Percentiles rank a stretch among this genome's conserved stretches.
Evolutionary conservation across 768 basidiomycete species (phyloP).

Genomic region (Amylocystis lapponica): DNA sequence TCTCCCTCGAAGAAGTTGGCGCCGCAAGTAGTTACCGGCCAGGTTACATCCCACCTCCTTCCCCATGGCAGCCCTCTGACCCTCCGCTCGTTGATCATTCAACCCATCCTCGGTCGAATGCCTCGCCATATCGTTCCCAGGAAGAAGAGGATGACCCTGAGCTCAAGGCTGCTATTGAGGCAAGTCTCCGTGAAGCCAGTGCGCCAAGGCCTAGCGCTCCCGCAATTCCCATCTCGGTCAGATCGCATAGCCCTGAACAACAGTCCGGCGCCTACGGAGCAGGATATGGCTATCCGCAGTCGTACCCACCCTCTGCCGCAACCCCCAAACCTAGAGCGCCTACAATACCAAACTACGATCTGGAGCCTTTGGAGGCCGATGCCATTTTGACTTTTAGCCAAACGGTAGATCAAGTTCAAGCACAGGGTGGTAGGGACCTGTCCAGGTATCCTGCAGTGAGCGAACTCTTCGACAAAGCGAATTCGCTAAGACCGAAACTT

Average conservation of each 20-base stretch:
- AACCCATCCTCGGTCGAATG: constrained; percentile 39
- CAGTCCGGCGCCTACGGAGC: constrained; percentile 24
- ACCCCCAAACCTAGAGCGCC: constrained; percentile 40
- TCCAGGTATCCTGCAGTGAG: constrained; percentile 79
- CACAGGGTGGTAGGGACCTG: constrained; percentile 73
- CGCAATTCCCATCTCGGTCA: no score
- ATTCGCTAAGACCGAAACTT: constrained; percentile 71
- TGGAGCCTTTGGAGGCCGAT: constrained; percentile 77
- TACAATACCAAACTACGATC: constrained; percentile 70
- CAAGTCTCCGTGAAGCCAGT: constrained; percentile 80
- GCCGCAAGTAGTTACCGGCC: constrained; percentile 44
- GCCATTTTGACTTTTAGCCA: constrained; percentile 88
- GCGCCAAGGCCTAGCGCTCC: constrained; percentile 80
- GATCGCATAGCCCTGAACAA: constrained; percentile 46
- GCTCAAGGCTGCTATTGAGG: constrained; percentile 90
- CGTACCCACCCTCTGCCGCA: constrained; percentile 35
- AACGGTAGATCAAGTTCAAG: constrained; percentile 78
- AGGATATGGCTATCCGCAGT: constrained; percentile 38
- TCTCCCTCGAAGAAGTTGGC: constrained; percentile 78
- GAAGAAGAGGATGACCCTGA: constrained; percentile 84
- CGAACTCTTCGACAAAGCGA: constrained; percentile 82
- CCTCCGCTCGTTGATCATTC: constrained; percentile 61
- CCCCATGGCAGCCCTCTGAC: constrained; percentile 60
- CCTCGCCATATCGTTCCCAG: constrained; percentile 15
- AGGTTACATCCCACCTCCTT: constrained; percentile 66